These are phyloP conservation scores for Actinidia chinensis DNA, from an alignment of 179 eudicot genomes.

Conservation along the genomic window DNA sequence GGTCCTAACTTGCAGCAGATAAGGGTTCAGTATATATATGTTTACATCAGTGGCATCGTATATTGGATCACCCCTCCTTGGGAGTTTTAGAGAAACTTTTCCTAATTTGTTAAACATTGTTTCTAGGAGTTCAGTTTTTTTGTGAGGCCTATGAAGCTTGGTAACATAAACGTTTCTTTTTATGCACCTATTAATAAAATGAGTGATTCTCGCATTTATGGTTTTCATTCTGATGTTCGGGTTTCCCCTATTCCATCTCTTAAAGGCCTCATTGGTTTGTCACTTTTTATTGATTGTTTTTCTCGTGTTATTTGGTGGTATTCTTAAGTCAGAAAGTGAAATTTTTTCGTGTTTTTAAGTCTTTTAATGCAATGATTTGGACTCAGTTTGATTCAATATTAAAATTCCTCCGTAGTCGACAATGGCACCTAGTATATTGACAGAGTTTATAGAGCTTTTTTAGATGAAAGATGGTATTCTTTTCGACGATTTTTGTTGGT, in stretches of 20 bases:
- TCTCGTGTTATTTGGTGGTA: background rate
- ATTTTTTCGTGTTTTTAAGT: background rate
- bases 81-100: background rate
- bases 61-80: background rate
- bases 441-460: background rate
- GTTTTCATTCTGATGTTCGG: background rate
- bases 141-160: background rate
- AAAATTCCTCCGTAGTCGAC: background rate
- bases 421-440: background rate
- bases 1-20: background rate
- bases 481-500: background rate
- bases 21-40: background rate
- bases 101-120: background rate
- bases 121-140: background rate
- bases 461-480: background rate
- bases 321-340: background rate
- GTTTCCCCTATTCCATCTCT: background rate
- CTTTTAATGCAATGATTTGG: background rate
- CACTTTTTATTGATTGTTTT: background rate
- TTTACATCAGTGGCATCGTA: background rate
- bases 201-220: background rate
- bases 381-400: background rate
- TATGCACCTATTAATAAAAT: background rate
- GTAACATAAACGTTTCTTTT: background rate
- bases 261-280: background rate